Conservation (phyloP, 148 eudicot species). For the Camellia sinensis region DNA sequence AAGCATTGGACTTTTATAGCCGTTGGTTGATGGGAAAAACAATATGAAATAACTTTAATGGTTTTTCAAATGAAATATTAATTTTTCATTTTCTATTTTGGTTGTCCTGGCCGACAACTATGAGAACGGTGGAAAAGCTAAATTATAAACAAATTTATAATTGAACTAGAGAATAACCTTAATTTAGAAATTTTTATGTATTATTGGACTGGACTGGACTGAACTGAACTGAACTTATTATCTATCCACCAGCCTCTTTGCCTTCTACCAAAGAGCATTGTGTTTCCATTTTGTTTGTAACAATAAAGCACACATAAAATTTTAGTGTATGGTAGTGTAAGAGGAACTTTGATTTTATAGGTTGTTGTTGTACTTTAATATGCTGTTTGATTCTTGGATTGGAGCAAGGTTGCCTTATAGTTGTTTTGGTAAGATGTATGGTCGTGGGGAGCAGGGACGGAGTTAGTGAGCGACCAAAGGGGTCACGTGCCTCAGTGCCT, state of each 20-base stretch:
- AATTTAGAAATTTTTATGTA: background rate
- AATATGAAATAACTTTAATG: slow-evolving; percentile 32
- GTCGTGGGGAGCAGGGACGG: too few relatives aligned
- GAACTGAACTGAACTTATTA: background rate
- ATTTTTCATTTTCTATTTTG: too few relatives aligned
- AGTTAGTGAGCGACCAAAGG: too few relatives aligned
- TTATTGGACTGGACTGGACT: background rate
- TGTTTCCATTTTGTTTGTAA: background rate
- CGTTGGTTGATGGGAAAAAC: slow-evolving; percentile 50
- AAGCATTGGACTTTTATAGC: slow-evolving; percentile 56
- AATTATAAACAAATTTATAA: background rate
- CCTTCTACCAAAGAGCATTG: background rate
- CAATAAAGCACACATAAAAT: background rate
- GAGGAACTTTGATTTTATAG: too few relatives aligned
- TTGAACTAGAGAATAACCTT: background rate
- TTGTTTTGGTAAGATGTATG: too few relatives aligned
- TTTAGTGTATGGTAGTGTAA: too few relatives aligned
- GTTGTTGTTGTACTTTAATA: too few relatives aligned
- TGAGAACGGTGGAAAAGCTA: too few relatives aligned
- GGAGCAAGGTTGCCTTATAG: too few relatives aligned
- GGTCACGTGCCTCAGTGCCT: too few relatives aligned
- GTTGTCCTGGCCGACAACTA: background rate
- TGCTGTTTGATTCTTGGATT: too few relatives aligned
- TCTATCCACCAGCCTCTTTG: background rate
- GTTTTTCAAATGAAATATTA: background rate